Percentiles rank a stretch among this genome's conserved stretches.
These are phyloP conservation scores for Jatropha podagrica DNA, from an alignment of 441 rosid genomes.

Conservation along the genomic window DNA sequence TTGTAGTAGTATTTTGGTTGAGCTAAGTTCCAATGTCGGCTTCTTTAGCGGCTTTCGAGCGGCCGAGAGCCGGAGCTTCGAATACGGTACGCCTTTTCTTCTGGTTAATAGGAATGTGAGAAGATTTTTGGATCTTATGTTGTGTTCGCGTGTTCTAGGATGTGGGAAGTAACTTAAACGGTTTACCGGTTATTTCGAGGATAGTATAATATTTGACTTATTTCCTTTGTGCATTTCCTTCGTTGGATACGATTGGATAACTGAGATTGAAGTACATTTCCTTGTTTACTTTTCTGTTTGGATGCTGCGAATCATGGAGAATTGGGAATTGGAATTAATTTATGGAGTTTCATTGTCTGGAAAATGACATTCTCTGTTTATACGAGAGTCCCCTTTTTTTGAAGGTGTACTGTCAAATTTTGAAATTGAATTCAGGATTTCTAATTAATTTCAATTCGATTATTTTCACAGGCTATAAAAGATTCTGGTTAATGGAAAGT, in stretches of 20 bases:
- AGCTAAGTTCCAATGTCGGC: slow-evolving; percentile 59
- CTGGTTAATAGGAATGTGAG: neutral
- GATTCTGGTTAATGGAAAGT: neutral
- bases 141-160: neutral
- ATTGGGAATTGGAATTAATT: neutral
- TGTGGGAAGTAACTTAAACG: neutral
- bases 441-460: neutral
- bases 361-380: neutral
- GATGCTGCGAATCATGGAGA: slow-evolving; percentile 10
- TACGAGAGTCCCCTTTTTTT: neutral
- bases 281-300: slow-evolving; percentile 15
- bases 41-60: slow-evolving; percentile 86
- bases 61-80: slow-evolving; percentile 65
- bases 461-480: neutral
- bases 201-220: neutral
- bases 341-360: neutral
- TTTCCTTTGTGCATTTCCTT: neutral
- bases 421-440: neutral
- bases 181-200: neutral
- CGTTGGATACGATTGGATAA: neutral
- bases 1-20: slow-evolving; percentile 7
- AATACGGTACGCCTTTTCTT: slow-evolving; percentile 60
- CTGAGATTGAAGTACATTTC: neutral
- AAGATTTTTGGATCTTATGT: slow-evolving; percentile 8
- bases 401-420: neutral